A percentile compares a stretch with the other conserved stretches of the same genome.
Evolutionary conservation across 2,329 filamentous ascomycete species (phyloP).

Genomic region (Neopestalotiopsis clavispora): DNA sequence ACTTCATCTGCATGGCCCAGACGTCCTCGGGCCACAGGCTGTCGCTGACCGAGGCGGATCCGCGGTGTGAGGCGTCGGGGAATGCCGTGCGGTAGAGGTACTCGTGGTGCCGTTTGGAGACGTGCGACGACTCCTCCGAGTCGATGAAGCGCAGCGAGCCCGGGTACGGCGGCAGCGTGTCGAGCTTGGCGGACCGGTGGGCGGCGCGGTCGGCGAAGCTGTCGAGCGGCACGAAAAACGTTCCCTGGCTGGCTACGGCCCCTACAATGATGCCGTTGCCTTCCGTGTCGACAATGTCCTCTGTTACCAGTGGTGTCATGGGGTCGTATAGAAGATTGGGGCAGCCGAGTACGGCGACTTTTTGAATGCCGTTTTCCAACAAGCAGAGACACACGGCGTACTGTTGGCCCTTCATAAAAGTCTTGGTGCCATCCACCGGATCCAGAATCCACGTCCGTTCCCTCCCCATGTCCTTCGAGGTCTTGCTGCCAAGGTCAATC

Average conservation of each 20-base stretch:
- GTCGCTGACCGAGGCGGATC: background rate
- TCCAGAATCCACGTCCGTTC: constrained; percentile 66
- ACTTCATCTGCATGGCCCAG: constrained; percentile 18
- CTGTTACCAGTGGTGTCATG: constrained; percentile 37
- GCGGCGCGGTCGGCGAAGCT: background rate
- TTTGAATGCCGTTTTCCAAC: constrained; percentile 60
- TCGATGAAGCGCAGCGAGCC: constrained; percentile 9
- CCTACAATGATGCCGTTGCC: constrained; percentile 49
- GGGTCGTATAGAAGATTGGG: constrained; percentile 57
- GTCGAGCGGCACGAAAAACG: background rate
- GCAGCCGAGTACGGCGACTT: constrained; percentile 64
- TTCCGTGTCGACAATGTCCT: constrained; percentile 45
- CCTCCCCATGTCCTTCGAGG: constrained; percentile 33
- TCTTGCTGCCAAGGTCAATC: constrained; percentile 61
- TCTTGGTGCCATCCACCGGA: constrained; percentile 67
- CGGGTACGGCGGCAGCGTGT: background rate
- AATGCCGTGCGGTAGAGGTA: constrained; percentile 1
- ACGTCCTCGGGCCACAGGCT: constrained; percentile 8
- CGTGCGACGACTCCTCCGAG: background rate
- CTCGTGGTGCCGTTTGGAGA: constrained; percentile 7
- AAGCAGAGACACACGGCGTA: constrained; percentile 66
- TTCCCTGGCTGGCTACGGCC: background rate
- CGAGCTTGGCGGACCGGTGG: background rate
- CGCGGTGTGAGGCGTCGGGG: constrained; percentile 1
- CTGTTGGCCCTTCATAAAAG: constrained; percentile 65